phyloP scores from a whole-genome alignment of 2,329 filamentous ascomycete genomes.

The Pseudogymnoascus sp. region DNA sequence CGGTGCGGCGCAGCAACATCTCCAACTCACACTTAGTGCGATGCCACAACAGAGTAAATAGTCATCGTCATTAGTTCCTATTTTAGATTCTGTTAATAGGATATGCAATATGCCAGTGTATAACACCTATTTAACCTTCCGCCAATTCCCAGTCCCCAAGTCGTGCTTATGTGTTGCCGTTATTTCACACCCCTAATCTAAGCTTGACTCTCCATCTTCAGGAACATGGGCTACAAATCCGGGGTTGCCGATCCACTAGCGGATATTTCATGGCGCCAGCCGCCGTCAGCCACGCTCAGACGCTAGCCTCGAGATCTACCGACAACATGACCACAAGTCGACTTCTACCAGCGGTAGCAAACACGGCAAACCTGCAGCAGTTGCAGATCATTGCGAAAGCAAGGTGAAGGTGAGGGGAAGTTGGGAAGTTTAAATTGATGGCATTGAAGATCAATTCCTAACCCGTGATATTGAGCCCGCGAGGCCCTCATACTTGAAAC shows the following conservation, averaged over 20 bases:
- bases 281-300: background rate
- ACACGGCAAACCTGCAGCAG: background rate
- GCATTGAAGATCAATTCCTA: background rate
- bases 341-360: background rate
- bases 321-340: background rate
- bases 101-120: background rate
- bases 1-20: too few relatives aligned
- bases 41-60: too few relatives aligned
- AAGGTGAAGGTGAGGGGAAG: constrained; percentile 1
- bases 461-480: background rate
- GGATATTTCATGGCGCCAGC: background rate
- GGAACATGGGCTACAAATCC: constrained; percentile 7
- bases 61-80: background rate
- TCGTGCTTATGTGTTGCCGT: background rate
- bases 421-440: background rate
- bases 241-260: constrained; percentile 6
- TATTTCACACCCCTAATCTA: background rate
- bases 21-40: too few relatives aligned
- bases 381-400: constrained; percentile 9
- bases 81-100: background rate
- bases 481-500: constrained; percentile 8
- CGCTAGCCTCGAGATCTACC: background rate
- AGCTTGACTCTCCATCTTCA: background rate
- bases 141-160: background rate
- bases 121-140: background rate